Evolutionary conservation across 306 rosid genomes (phyloP), one percentile per base, ranked within the genome.

Genomic region (Mimosa pudica): DNA sequence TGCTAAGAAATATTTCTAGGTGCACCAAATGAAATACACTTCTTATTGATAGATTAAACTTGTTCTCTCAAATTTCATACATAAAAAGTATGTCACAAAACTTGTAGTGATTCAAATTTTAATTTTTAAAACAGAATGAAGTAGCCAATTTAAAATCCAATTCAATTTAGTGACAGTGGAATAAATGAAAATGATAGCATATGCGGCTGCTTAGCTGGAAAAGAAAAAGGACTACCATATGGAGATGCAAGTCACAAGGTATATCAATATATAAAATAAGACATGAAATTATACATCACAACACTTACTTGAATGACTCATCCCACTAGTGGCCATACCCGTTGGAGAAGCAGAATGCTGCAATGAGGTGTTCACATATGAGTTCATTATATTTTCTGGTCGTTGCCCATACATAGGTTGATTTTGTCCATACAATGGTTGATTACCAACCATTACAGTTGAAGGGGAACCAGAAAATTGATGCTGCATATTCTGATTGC

Each of bases 231-330:
- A 49, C 38, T 33, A 58, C 64, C 45, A 69, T 11, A 76, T 70
- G 44, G 47, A 46, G 78, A 71, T 76, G 35, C 72, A 8, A 35
- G 66, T 64, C 71, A 20, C 65, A 4, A 44, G 16, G 51, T 41
- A 75, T 16, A 75, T 32, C 71, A 84, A 71, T 6, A 38, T 60
- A 17, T 48, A 72, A 8, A 76, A 74, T 64, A 71, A 13, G n/a
- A 70, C 20, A 74, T 70, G 78, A 33, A 20, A 24, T 52, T 46
- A 62, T 24, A 73, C 2, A 62, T 67, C 24, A 71, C 45, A 76
- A 12, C 33, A 77, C 87, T 72, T 73, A 84, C 87, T 64, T 80
- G 82, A 58, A 80, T 68, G 77, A 77, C 48, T 69, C 36, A 36
- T 38, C 65, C 55, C 55, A 36, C 73, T 48, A 58, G 71, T 14